Conservation (phyloP, 371 early-diverging fungal genomes). For the Synchytrium microbalum region DNA sequence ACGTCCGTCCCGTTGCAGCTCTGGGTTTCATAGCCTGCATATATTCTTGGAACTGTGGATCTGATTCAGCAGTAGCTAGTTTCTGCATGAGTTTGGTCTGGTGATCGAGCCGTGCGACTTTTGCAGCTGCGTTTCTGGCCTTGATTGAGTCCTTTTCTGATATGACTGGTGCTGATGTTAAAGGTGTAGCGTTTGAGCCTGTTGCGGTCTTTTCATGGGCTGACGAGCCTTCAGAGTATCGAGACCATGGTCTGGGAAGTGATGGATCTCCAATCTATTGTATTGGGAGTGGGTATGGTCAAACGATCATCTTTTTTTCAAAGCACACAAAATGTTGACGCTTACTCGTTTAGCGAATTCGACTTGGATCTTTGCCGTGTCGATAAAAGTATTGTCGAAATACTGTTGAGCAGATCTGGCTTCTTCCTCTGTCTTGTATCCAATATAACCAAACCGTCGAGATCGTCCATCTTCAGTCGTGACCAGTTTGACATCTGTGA, state of each 20-base stretch:
- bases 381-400: slow-evolving; percentile 86
- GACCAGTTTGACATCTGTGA: slow-evolving; percentile 89
- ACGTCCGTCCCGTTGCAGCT: slow-evolving; percentile 64
- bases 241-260: slow-evolving; percentile 87
- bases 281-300: neutral
- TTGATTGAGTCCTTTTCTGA: slow-evolving; percentile 2
- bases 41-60: slow-evolving; percentile 80
- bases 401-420: slow-evolving; percentile 72
- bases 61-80: slow-evolving; percentile 54
- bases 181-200: neutral
- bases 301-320: neutral
- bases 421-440: slow-evolving; percentile 76
- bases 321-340: neutral
- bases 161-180: neutral
- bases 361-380: slow-evolving; percentile 77
- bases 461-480: slow-evolving; percentile 72
- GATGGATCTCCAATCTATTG: slow-evolving; percentile 57
- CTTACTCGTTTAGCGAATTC: slow-evolving; percentile 77
- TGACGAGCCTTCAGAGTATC: slow-evolving; percentile 69
- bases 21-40: slow-evolving; percentile 84
- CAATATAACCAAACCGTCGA: slow-evolving; percentile 87
- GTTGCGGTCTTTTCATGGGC: slow-evolving; percentile 41
- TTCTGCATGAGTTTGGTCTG: slow-evolving; percentile 41
- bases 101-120: slow-evolving; percentile 3
- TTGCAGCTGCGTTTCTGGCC: slow-evolving; percentile 7